Percentiles rank a stretch among this genome's conserved stretches.
These are phyloP conservation scores for Chionographis japonica DNA, from an alignment of 106 monocot species.

Conservation along the genomic window DNA sequence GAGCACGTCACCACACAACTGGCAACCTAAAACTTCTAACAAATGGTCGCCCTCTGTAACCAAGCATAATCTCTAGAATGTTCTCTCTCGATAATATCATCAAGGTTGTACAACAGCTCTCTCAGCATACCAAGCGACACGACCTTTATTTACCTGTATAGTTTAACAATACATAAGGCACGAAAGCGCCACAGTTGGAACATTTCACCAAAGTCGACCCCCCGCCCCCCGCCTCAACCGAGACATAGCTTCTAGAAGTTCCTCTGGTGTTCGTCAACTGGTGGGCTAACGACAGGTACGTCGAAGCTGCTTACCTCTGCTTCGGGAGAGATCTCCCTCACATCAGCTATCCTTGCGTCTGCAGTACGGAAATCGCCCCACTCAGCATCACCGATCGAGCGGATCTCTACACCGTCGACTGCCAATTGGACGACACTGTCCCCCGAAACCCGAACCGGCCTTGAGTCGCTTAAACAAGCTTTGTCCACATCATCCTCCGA, in stretches of 20 bases:
- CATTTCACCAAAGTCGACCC: too few relatives aligned
- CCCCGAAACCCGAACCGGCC: constrained; percentile 13
- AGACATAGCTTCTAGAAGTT: constrained; percentile 5
- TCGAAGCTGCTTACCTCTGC: constrained; percentile 51
- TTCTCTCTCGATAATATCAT: too few relatives aligned
- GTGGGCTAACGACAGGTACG: constrained; percentile 43
- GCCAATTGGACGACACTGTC: constrained; percentile 35
- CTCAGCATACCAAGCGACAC: too few relatives aligned
- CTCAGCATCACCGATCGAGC: constrained; percentile 34
- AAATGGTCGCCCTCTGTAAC: too few relatives aligned
- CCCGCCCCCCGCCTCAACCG: too few relatives aligned
- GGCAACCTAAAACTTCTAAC: too few relatives aligned
- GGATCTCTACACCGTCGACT: constrained; percentile 45
- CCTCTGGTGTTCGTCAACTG: constrained; percentile 29
- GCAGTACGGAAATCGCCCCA: constrained; percentile 44
- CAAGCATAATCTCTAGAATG: background rate
- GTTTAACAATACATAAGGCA: too few relatives aligned
- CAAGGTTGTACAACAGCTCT: too few relatives aligned
- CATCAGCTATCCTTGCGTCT: constrained; percentile 46
- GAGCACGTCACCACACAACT: too few relatives aligned
- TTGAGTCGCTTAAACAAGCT: constrained; percentile 62
- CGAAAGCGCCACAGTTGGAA: too few relatives aligned
- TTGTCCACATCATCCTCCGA: constrained; percentile 85
- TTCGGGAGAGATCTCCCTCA: constrained; percentile 48
- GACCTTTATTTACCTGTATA: too few relatives aligned